Evolutionary conservation across 805 yeast species (phyloP), one percentile per base, ranked within the genome.

Genomic region (Groenewaldozyma salmanticensis): DNA sequence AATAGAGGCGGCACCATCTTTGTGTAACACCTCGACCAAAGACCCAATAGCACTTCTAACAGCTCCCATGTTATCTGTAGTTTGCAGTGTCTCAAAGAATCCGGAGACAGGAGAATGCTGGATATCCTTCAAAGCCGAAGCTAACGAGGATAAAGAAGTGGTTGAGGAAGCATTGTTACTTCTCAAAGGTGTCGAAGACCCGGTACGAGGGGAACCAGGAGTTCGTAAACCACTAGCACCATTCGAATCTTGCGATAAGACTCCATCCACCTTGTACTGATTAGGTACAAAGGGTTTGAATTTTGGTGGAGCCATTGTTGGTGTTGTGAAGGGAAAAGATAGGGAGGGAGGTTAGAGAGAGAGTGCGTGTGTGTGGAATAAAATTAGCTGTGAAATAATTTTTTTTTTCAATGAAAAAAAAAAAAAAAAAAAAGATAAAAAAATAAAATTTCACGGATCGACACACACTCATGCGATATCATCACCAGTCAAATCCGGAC

Each of bases 131-230:
- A 87, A 68, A 3, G 92, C 83, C n/a, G 80, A 73, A 51, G 75
- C 74, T 45, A 87, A 67, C 4, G 88, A 79, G 9, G 85, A 65
- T 52, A 88, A 67, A 2, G 95, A 81, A 3, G 84, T 70, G 6
- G 87, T 74, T 4, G 90, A 77, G n/a, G 75, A 53, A 2, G 61
- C 48, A 15, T 54, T 51, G 9, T 59, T 50, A 27, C 52, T 37
- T n/a, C 32, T n/a, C n/a, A n/a, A n/a, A n/a, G n/a, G n/a, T n/a
- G n/a, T n/a, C n/a, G n/a, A n/a, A n/a, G 29, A 17, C 19, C 33
- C 6, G 18, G 18, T 22, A 4, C 34, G 3, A 31, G 5, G 7
- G 18, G 24, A 13, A 17, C 21, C 21, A 27, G 64, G 56, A 5
- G 63, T 58, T 24, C 51, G 43, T 32, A 50, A 21, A 4, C 51